Conservation (phyloP, 495 filamentous ascomycete genomes). For the Aspergillus mulundensis region DNA sequence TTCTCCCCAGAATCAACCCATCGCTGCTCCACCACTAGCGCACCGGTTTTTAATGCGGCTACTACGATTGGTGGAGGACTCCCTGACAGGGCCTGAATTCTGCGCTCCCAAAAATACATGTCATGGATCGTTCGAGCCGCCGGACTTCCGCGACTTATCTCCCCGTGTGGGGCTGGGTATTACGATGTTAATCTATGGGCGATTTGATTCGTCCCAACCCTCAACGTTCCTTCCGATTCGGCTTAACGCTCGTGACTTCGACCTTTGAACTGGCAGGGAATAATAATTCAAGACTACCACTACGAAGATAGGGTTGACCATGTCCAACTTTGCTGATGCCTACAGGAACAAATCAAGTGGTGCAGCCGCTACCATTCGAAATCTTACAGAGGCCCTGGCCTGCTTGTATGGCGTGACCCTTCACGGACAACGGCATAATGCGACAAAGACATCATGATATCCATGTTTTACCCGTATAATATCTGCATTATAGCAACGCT, state of each 20-base stretch:
- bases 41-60: slow-evolving; percentile 32
- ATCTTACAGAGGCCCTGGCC: no score
- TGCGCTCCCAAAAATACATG: no score
- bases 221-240: no score
- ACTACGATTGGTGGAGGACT: no score
- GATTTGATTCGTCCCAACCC: slow-evolving; percentile 1
- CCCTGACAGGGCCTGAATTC: no score
- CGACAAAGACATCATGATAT: slow-evolving; percentile 1
- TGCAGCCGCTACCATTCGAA: no score
- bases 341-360: no score
- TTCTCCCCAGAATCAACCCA: slow-evolving; percentile 34
- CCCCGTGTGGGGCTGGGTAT: slow-evolving; percentile 16
- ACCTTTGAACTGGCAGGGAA: no score
- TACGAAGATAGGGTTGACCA: no score
- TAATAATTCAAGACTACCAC: no score
- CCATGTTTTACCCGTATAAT: slow-evolving; percentile 6
- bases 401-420: slow-evolving; percentile 7
- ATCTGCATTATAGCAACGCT: neutral
- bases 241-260: no score
- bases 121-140: neutral
- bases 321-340: no score
- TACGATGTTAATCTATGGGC: slow-evolving; percentile 22
- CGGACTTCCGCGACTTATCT: slow-evolving; percentile 18
- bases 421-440: slow-evolving; percentile 2
- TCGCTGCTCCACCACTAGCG: slow-evolving; percentile 30